Conservation (phyloP, 306 rosid species). For the Biancaea sappan region DNA sequence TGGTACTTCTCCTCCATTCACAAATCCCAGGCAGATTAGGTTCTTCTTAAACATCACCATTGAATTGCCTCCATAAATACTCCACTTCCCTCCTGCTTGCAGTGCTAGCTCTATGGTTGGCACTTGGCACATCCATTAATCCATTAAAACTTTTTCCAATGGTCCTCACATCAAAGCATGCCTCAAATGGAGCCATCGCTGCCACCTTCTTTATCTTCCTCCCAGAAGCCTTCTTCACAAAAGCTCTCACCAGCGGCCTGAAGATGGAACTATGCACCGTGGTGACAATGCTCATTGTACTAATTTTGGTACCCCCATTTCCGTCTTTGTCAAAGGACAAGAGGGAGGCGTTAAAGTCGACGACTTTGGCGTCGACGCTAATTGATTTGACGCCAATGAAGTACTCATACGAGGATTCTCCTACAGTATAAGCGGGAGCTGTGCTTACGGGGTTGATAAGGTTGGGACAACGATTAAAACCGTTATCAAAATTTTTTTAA, state of each 20-base stretch:
- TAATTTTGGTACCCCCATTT: constrained; percentile 42
- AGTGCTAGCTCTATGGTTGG: constrained; percentile 28
- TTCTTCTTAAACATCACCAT: constrained; percentile 34
- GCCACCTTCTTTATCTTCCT: constrained; percentile 35
- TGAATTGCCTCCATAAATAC: constrained; percentile 36
- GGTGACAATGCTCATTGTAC: constrained; percentile 26
- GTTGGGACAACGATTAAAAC: too few relatives aligned
- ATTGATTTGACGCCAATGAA: constrained; percentile 37
- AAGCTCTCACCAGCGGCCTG: constrained; percentile 36
- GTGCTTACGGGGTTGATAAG: constrained; percentile 32
- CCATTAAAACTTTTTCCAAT: constrained; percentile 15
- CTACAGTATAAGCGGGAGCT: constrained; percentile 22
- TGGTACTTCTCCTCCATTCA: constrained; percentile 33
- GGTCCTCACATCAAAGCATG: constrained; percentile 35
- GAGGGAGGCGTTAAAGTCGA: constrained; percentile 34
- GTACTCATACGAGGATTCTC: constrained; percentile 38
- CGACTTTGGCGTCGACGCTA: constrained; percentile 24
- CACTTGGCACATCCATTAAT: constrained; percentile 11
- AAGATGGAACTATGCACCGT: constrained; percentile 30
- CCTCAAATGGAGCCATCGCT: constrained; percentile 29
- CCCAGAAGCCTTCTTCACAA: constrained; percentile 34
- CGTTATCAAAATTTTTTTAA: too few relatives aligned
- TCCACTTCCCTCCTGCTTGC: constrained; percentile 23
- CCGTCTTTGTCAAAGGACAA: constrained; percentile 30
- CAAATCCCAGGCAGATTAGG: constrained; percentile 39